Base-by-base conservation (phyloP, 352 stramenopile species). In the Phytophthora uliginosa region DNA sequence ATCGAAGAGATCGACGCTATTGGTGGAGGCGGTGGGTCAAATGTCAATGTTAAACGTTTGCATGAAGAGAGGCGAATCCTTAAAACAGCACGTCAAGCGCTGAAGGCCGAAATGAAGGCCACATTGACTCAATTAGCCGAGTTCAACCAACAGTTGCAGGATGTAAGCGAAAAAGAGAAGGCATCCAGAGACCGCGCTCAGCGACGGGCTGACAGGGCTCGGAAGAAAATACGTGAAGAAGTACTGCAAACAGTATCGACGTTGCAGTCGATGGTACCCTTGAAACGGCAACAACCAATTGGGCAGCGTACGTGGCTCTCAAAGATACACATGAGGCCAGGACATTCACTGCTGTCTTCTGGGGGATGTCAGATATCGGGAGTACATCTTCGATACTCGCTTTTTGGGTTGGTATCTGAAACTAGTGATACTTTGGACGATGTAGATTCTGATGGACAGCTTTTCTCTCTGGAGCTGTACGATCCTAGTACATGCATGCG, bases 1-100 rank as follows among this genome's bases (percentile, higher is more conserved):
- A 91, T 92, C 34, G 85, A 91, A 42, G 83, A 90, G 28, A 88
- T 92, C 38, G 82, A 92, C 66, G 86, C 59, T 24, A 18, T 55
- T 22, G 70, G 83, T 57, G 81, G 85, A 13, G 83, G 82, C 33
- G 60, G 73, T 3, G 58, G 65, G 0, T 18, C 24, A 5, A 73
- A 72, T 26, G 12, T 20, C 17, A 47, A 69, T 1, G 36, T 59
- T 7, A 73, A 82, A 38, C 15, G 53, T 15, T 70, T 82, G 4
- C 74, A 87, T 20, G 84, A 88, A 33, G 63, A 71, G 8, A 71
- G 84, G 40, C 73, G 82, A n/a, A 48, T 55, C 12, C 75, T 81
- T 18, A 90, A 92, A 31, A 78, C 75, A 2, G 60, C 71, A 15
- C 71, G 84, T 17, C 78, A 88, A 67, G 65, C 66, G 9, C 69